phyloP scores from a whole-genome alignment of 805 yeast species.

The Metschnikowia lochheadii region DNA sequence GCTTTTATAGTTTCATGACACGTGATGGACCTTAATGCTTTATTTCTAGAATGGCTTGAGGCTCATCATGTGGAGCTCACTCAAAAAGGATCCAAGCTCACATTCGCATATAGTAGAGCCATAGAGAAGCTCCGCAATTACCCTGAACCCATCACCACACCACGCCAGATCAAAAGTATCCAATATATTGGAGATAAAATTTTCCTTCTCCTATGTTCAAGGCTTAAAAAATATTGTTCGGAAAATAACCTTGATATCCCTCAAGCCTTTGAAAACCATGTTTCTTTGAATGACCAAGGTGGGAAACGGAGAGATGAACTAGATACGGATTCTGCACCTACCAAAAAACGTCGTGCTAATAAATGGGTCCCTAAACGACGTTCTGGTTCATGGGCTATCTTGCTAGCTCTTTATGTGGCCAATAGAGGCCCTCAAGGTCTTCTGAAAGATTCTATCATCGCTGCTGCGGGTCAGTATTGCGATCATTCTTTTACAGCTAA shows the following conservation, averaged over 20 bases:
- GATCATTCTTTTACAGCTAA: slow-evolving; percentile 56
- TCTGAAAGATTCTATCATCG: slow-evolving; percentile 55
- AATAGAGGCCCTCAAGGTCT: slow-evolving; percentile 53
- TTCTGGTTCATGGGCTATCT: slow-evolving; percentile 82
- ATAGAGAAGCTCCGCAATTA: slow-evolving; percentile 44
- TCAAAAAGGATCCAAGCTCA: slow-evolving; percentile 48
- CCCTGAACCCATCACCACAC: slow-evolving; percentile 46
- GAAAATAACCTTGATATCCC: slow-evolving; percentile 50
- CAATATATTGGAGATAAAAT: slow-evolving; percentile 73
- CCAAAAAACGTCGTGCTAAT: slow-evolving; percentile 7
- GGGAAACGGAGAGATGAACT: slow-evolving; percentile 15
- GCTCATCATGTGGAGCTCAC: slow-evolving; percentile 46
- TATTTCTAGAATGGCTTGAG: slow-evolving; percentile 57
- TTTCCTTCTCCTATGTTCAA: slow-evolving; percentile 45
- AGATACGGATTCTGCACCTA: slow-evolving; percentile 8
- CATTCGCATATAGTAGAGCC: slow-evolving; percentile 54
- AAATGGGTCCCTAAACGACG: slow-evolving; percentile 68
- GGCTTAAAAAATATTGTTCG: slow-evolving; percentile 52
- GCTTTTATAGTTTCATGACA: no score
- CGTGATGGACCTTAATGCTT: slow-evolving; percentile 41
- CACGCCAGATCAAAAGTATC: slow-evolving; percentile 55
- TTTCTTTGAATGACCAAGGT: slow-evolving; percentile 8
- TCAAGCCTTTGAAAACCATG: slow-evolving; percentile 18
- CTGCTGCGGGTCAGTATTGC: slow-evolving; percentile 51
- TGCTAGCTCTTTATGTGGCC: slow-evolving; percentile 51